Base-by-base conservation (phyloP, 176 grass and related monocot species). In the Eleusine indica region DNA sequence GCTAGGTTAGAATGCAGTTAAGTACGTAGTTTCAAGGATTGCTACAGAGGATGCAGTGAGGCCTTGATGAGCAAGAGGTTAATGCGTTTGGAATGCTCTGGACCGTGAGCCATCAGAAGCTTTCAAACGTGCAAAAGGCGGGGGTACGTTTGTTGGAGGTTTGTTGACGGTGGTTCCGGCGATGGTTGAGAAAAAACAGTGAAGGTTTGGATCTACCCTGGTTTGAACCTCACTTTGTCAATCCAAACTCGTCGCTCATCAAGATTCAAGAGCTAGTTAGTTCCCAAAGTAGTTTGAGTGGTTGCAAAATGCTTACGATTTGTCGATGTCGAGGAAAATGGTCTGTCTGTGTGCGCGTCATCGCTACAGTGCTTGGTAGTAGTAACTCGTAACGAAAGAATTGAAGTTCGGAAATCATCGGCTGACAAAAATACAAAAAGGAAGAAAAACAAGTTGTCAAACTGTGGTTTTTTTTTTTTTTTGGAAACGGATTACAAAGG, bases 111-210 rank as follows among this genome's bases (percentile, higher is more conserved):
- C 49, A 25, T 25, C 25, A 47, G 80, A 66, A 22, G 68, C 54
- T 60, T 43, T 81, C 19, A 60, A n/a, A n/a, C 21, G 5, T 43
- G 41, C 72, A 4, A 18, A 7, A 40, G 47, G 32, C 29, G 51
- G 58, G 39, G 49, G 18, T 61, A 22, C 4, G 64, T 90, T 96
- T 73, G 91, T 89, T 90, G 89, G 85, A 37, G 85, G 83, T 87
- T 93, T 83, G 93, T 90, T 93, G 82, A 79, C 74, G 91, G 89
- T 93, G 40, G 89, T 93, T 95, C 79, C 82, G 87, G 62, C 1
- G 72, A 49, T 71, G 83, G 75, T 79, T 89, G 89, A 61, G 65
- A 81, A 89, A 89, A 81, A 6, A 17, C 28, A 62, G 17, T 12
- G 54, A 69, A 63, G 72, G 53, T 17, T 70, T 13, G 21, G 38